Conservation (phyloP, 345 rosid species). For the Salix arbutifolia region DNA sequence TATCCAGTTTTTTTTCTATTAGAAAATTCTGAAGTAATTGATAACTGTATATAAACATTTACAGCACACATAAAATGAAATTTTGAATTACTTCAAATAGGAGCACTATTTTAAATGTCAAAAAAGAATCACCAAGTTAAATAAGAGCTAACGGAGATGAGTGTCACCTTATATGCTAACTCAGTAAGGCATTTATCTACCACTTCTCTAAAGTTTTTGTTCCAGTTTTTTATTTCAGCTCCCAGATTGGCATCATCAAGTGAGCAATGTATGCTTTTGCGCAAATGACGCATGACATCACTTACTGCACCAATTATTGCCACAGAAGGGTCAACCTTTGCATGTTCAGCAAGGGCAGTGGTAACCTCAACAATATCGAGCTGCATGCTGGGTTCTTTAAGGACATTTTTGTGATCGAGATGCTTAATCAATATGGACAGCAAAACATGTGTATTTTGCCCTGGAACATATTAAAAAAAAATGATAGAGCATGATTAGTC, state of each 20-base stretch:
- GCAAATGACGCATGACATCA: constrained; percentile 81
- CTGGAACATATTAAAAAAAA: constrained; percentile 27
- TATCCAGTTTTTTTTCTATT: constrained; percentile 19
- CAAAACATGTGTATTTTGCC: constrained; percentile 80
- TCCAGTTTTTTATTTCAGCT: constrained; percentile 53
- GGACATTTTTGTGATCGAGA: constrained; percentile 88
- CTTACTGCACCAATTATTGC: constrained; percentile 75
- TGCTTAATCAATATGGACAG: constrained; percentile 85
- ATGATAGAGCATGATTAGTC: not conserved
- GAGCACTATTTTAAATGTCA: constrained; percentile 9
- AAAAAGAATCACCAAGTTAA: constrained; percentile 1
- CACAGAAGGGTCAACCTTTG: constrained; percentile 66
- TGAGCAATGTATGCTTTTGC: constrained; percentile 80
- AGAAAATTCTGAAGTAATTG: not conserved
- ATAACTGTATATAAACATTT: constrained; percentile 1
- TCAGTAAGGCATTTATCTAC: constrained; percentile 85
- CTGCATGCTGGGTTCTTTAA: constrained; percentile 72
- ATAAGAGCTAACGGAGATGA: constrained; percentile 8
- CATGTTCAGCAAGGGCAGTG: constrained; percentile 59
- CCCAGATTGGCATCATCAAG: constrained; percentile 65
- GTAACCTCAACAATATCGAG: constrained; percentile 75
- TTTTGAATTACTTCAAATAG: not conserved
- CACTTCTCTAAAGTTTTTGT: constrained; percentile 54
- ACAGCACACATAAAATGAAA: not conserved
- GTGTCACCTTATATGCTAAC: constrained; percentile 56